Conservation (phyloP, 2,329 filamentous ascomycete species). For the Pyricularia sp. region DNA sequence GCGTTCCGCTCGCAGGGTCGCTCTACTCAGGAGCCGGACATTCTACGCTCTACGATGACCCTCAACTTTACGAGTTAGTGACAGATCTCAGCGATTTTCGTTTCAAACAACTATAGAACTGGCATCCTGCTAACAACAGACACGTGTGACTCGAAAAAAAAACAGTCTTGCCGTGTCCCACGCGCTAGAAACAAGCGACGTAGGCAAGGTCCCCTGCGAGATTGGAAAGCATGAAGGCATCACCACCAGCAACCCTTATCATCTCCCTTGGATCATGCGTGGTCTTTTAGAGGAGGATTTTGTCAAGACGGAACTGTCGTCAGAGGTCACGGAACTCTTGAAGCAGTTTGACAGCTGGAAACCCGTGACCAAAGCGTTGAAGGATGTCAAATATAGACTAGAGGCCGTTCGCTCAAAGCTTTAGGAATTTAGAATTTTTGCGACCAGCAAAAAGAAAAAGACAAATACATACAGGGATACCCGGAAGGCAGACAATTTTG, state of each 20-base stretch:
- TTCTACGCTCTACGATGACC: constrained; percentile 83
- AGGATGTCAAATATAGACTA: constrained; percentile 89
- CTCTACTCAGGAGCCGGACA: constrained; percentile 89
- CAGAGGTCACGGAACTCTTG: constrained; percentile 69
- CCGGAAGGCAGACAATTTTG: not conserved
- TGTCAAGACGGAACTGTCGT: constrained; percentile 66
- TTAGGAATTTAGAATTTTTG: constrained; percentile 15
- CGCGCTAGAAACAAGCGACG: constrained; percentile 55
- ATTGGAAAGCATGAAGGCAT: constrained; percentile 38
- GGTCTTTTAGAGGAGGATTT: constrained; percentile 85
- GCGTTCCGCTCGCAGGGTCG: constrained; percentile 75
- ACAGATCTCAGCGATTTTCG: not conserved
- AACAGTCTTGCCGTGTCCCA: constrained; percentile 55
- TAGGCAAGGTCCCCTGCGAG: constrained; percentile 33
- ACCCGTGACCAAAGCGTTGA: constrained; percentile 76
- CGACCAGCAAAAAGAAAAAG: not conserved
- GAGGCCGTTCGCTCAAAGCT: constrained; percentile 85
- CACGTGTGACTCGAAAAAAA: not conserved
- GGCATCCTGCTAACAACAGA: not conserved
- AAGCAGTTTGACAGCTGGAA: constrained; percentile 88
- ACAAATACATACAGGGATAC: not conserved
- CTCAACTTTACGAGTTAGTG: constrained; percentile 63
- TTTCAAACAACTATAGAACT: not conserved
- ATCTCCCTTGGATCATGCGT: constrained; percentile 90
- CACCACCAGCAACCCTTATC: constrained; percentile 63